Evolutionary conservation across 1,284 basidiomycete species (phyloP).

Genomic region (Fistulina hepatica): DNA sequence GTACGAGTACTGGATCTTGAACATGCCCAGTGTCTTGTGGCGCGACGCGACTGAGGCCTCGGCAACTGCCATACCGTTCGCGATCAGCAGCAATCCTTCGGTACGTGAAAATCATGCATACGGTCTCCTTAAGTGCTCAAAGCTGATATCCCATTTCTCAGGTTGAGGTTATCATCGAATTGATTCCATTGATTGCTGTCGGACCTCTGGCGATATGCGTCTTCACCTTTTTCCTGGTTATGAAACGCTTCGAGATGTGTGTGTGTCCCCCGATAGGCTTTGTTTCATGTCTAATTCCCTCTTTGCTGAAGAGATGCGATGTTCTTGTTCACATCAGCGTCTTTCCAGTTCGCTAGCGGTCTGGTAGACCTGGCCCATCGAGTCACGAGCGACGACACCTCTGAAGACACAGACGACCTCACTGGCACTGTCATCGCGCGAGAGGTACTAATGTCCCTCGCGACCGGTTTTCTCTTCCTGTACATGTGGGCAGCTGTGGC

Average conservation of each 20-base stretch:
- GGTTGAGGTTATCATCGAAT: constrained; percentile 49
- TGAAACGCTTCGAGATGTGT: constrained; percentile 48
- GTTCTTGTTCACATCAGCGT: constrained; percentile 47
- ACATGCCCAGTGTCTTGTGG: too few relatives aligned
- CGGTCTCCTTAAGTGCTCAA: neutral
- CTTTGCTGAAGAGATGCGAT: constrained; percentile 35
- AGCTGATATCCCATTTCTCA: constrained; percentile 18
- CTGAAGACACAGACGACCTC: constrained; percentile 19
- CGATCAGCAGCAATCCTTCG: too few relatives aligned
- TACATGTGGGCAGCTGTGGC: constrained; percentile 61
- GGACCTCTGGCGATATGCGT: constrained; percentile 58
- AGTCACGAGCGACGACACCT: constrained; percentile 29
- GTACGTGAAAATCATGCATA: too few relatives aligned
- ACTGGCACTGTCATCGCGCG: constrained; percentile 35
- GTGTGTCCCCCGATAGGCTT: constrained; percentile 27
- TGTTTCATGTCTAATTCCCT: constrained; percentile 3
- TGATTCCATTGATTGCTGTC: constrained; percentile 57
- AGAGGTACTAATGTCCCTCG: constrained; percentile 48
- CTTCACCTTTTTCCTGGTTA: constrained; percentile 47
- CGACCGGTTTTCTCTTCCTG: constrained; percentile 47
- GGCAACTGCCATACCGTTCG: too few relatives aligned
- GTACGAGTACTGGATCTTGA: too few relatives aligned
- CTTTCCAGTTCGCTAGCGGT: constrained; percentile 43
- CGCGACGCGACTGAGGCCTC: too few relatives aligned
- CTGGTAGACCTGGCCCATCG: constrained; percentile 56